Conservation (phyloP, 495 filamentous ascomycete species). For the Podospora australis region DNA sequence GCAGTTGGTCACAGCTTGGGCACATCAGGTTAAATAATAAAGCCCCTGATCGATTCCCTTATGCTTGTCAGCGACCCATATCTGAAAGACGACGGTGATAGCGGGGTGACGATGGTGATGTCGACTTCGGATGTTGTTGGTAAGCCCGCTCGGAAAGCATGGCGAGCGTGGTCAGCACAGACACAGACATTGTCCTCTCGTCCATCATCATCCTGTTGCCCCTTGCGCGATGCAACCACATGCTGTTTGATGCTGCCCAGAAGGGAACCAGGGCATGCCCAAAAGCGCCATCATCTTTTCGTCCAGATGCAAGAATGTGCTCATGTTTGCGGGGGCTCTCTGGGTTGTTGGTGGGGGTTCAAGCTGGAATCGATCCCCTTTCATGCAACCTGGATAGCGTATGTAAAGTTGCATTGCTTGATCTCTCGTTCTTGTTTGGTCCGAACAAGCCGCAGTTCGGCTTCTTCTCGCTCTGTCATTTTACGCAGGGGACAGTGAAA, state of each 20-base stretch:
- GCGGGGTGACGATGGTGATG: too few relatives aligned
- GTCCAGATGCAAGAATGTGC: neutral
- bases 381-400: neutral
- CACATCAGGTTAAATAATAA: too few relatives aligned
- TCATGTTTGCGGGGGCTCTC: neutral
- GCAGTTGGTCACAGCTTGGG: too few relatives aligned
- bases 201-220: neutral
- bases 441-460: neutral
- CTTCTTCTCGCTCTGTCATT: neutral
- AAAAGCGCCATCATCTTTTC: constrained; percentile 6
- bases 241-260: constrained; percentile 3
- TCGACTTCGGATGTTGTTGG: too few relatives aligned
- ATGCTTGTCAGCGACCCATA: too few relatives aligned
- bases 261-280: constrained; percentile 4
- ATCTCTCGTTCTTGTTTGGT: neutral
- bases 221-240: constrained; percentile 12
- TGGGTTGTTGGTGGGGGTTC: neutral
- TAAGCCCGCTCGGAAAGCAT: neutral
- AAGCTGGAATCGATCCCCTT: neutral
- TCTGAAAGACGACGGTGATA: too few relatives aligned
- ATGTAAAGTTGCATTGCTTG: constrained; percentile 1
- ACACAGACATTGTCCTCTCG: constrained; percentile 1
- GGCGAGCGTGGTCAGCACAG: constrained; percentile 1
- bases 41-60: too few relatives aligned
- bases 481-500: neutral